Conservation (phyloP, 495 filamentous ascomycete species). For the Podospora pseudopauciseta region DNA sequence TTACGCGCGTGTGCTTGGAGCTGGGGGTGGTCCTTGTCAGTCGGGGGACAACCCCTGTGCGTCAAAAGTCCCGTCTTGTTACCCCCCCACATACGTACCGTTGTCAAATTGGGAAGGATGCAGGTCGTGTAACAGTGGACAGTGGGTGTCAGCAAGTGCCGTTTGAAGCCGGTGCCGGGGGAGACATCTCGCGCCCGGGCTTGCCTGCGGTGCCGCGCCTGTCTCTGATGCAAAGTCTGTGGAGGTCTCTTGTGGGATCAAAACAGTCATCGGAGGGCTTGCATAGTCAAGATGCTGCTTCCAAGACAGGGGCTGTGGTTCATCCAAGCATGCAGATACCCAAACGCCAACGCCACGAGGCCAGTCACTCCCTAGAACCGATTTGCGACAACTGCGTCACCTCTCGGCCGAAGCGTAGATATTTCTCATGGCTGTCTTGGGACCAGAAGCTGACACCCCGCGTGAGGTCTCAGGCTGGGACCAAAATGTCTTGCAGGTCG, state of each 20-base stretch:
- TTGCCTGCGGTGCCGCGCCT: not conserved
- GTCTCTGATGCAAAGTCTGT: constrained; percentile 7
- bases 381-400: constrained; percentile 7
- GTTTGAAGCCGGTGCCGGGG: not conserved
- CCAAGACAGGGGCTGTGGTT: not conserved
- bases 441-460: not conserved
- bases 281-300: not conserved
- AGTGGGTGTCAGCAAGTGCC: not conserved
- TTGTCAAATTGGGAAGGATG: constrained; percentile 1
- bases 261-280: not conserved
- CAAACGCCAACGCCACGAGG: not conserved
- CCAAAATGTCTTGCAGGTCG: constrained; percentile 8
- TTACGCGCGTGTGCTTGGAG: not conserved
- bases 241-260: constrained; percentile 2
- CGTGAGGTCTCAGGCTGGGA: constrained; percentile 9
- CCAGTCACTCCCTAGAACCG: not conserved
- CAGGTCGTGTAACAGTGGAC: not conserved
- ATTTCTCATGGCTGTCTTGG: not conserved
- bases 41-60: not conserved
- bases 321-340: not conserved
- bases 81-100: not conserved
- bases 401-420: constrained; percentile 6
- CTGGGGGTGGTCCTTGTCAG: not conserved
- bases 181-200: not conserved
- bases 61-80: not conserved